These are phyloP conservation scores for Yamadazyma insecticola DNA, from an alignment of 805 yeast genomes.

Conservation along the genomic window DNA sequence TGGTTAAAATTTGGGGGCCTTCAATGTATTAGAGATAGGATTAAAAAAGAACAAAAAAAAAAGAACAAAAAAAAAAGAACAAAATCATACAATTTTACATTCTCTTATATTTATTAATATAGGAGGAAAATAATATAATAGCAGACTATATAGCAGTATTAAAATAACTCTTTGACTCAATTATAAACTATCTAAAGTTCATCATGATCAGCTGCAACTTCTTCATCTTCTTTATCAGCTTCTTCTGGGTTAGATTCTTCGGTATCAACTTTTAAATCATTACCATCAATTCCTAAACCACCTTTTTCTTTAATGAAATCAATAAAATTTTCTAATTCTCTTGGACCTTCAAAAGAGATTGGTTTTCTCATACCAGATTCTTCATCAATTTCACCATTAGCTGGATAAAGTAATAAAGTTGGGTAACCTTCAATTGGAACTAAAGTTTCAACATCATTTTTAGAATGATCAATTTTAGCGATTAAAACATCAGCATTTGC, in stretches of 20 bases:
- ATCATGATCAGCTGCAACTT: slow-evolving; percentile 32
- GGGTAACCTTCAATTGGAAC: slow-evolving; percentile 82
- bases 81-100: background rate
- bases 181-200: slow-evolving; percentile 26
- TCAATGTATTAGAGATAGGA: slow-evolving; percentile 1
- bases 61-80: background rate
- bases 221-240: slow-evolving; percentile 10
- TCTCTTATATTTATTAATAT: background rate
- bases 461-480: slow-evolving; percentile 87
- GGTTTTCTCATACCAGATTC: slow-evolving; percentile 46
- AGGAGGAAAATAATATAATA: background rate
- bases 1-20: slow-evolving; percentile 63
- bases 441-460: slow-evolving; percentile 76
- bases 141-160: slow-evolving; percentile 1
- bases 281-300: slow-evolving; percentile 55
- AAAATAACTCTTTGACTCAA: background rate
- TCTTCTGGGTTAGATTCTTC: slow-evolving; percentile 23
- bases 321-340: slow-evolving; percentile 69
- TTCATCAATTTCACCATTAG: slow-evolving; percentile 44
- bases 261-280: slow-evolving; percentile 20
- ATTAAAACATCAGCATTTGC: slow-evolving; percentile 48
- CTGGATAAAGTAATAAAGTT: slow-evolving; percentile 87
- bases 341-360: slow-evolving; percentile 59
- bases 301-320: slow-evolving; percentile 70
- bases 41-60: too few species aligned